Conservation (phyloP, 495 filamentous ascomycete species). For the Xylaria sp. region DNA sequence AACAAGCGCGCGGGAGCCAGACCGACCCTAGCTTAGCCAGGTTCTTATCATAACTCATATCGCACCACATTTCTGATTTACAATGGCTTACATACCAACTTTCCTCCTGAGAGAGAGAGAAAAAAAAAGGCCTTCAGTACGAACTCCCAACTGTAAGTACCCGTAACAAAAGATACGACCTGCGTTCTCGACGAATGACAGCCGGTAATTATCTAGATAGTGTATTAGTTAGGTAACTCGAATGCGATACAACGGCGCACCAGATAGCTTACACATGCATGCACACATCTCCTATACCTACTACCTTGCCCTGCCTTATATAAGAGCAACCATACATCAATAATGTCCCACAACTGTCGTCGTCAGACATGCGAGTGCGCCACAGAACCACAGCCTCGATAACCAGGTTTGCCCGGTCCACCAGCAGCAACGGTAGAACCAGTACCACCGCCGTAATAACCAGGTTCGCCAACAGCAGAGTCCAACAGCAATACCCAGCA, state of each 20-base stretch:
- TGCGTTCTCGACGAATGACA: background rate
- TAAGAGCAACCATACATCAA: slow-evolving; percentile 6
- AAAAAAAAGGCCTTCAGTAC: background rate
- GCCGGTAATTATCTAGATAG: background rate
- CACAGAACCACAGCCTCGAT: background rate
- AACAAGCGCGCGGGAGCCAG: slow-evolving; percentile 20
- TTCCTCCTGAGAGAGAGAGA: background rate
- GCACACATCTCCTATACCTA: background rate
- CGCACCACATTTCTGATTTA: background rate
- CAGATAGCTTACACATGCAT: background rate
- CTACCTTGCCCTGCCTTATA: slow-evolving; percentile 8
- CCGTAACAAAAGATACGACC: background rate
- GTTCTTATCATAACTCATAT: background rate
- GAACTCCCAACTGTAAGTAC: background rate
- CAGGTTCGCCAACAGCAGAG: background rate
- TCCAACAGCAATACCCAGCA: background rate
- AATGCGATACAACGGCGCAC: background rate
- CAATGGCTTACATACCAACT: slow-evolving; percentile 16
- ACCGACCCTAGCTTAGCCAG: background rate
- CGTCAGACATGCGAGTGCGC: slow-evolving; percentile 14
- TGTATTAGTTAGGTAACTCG: background rate
- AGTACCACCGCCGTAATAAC: background rate
- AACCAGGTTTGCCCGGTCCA: background rate
- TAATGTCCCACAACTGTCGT: background rate
- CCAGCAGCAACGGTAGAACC: background rate